Evolutionary conservation across 2,329 filamentous ascomycete genomes (phyloP).

Genomic region (Aureobasidium uvarum): DNA sequence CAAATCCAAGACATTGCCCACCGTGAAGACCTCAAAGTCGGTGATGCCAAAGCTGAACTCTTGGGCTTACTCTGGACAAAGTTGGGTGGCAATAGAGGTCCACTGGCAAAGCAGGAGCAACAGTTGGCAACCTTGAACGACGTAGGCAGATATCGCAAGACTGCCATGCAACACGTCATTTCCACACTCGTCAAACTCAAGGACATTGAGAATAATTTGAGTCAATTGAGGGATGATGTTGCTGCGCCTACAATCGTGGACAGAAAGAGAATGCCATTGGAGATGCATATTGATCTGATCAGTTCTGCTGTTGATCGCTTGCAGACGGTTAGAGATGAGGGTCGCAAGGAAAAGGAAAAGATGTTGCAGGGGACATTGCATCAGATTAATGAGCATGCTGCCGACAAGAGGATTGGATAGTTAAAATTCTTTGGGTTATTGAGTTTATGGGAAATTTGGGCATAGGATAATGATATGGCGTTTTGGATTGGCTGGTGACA

Average conservation of each 20-base stretch:
- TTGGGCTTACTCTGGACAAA: slow-evolving; percentile 71
- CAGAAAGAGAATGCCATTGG: slow-evolving; percentile 58
- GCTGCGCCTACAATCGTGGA: slow-evolving; percentile 61
- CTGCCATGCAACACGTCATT: slow-evolving; percentile 66
- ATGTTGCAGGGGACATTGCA: slow-evolving; percentile 26
- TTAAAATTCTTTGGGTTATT: background rate
- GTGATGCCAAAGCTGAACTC: slow-evolving; percentile 62
- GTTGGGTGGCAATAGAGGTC: slow-evolving; percentile 65
- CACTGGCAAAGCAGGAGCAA: slow-evolving; percentile 59
- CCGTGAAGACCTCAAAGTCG: slow-evolving; percentile 60
- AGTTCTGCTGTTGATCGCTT: slow-evolving; percentile 69
- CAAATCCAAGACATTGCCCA: slow-evolving; percentile 68
- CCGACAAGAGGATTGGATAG: slow-evolving; percentile 14
- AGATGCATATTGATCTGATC: slow-evolving; percentile 74
- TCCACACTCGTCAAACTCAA: slow-evolving; percentile 70
- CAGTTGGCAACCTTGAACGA: slow-evolving; percentile 64
- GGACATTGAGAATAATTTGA: slow-evolving; percentile 67
- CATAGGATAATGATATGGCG: background rate
- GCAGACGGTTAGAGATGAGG: slow-evolving; percentile 60
- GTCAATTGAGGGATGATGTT: slow-evolving; percentile 69
- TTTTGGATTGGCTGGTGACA: background rate
- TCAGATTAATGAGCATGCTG: slow-evolving; percentile 10
- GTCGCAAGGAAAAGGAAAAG: slow-evolving; percentile 32
- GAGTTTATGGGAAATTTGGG: background rate
- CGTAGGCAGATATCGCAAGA: slow-evolving; percentile 64